Evolutionary conservation across 805 yeast genomes (phyloP), one percentile per base, ranked within the genome.

Genomic region (Lipomyces japonicus): DNA sequence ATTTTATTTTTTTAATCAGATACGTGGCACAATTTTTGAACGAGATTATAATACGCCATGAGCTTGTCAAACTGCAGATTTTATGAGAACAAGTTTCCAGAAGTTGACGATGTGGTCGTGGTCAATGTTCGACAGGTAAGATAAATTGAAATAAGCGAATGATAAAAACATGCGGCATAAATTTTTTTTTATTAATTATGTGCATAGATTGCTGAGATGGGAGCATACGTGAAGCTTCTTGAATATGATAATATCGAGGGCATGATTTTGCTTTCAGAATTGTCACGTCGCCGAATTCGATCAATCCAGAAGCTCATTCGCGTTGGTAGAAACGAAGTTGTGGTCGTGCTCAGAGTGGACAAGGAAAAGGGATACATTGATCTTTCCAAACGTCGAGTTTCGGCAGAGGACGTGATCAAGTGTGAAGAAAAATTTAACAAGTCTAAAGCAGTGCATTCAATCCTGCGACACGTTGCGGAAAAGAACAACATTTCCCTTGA

Each of bases 211-310:
- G 98, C 97, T 61, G 98, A 93, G 71, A 93, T 93, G 98, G 98
- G 98, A 53, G 98, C 98, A 12, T 93, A 93, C 70, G 95, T 93
- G 59, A 91, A 89, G 71, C 77, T 93, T 59, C 78, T 93, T 59
- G 98, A 93, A 72, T 93, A 93, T 68, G 97, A 93, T 73, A 93
- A 91, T 69, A 91, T 93, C 66, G 98, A 93, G 73, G 98, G 98
- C 65, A 93, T 93, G 98, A 95, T 93, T 51, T 76, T 93, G 60
- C 79, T 93, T 64, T 85, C 95, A 37, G 98, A 93, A 74, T 79
- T 93, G 62, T 90, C 97, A 32, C 86, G 98, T 80, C 88, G 98
- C 78, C 95, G 98, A 75, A 93, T 93, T 65, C 81, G 98, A 71
- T 88, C 97, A 46, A 93, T 93, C 66, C 98, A 93, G 73, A 93